Percentiles rank a stretch among this genome's conserved stretches.
phyloP scores from a whole-genome alignment of 23 red algal species.

The Cyanidioschyzon merolae region DNA sequence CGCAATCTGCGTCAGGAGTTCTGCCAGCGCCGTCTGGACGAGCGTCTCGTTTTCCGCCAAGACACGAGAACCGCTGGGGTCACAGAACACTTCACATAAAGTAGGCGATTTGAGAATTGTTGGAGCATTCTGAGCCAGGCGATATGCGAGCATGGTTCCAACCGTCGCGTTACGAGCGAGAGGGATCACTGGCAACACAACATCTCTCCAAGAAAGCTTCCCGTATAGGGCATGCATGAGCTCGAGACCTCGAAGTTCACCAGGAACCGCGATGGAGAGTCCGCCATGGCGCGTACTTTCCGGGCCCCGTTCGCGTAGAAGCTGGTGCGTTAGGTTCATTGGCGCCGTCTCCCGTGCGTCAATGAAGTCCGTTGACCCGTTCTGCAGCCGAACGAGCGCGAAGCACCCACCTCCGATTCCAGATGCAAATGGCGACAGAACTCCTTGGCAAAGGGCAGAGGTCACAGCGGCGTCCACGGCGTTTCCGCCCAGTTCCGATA shows the following conservation, averaged over 20 bases:
- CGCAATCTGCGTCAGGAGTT: conserved; percentile 43
- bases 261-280: conserved; percentile 69
- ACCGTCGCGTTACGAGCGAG: conserved; percentile 57
- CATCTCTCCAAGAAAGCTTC: conserved; percentile 36
- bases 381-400: conserved; percentile 24
- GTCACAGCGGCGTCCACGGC: conserved; percentile 81
- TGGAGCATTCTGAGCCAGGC: conserved; percentile 50
- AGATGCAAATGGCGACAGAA: conserved; percentile 77
- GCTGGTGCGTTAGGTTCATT: conserved; percentile 19
- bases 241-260: conserved; percentile 66
- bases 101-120: conserved; percentile 43
- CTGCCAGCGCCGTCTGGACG: conserved; percentile 30
- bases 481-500: conserved; percentile 59
- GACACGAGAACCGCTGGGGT: conserved; percentile 17
- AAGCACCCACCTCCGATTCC: conserved; percentile 79
- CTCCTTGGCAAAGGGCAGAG: conserved; percentile 76
- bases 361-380: conserved; percentile 27
- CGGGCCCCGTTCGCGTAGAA: background rate
- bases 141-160: conserved; percentile 37
- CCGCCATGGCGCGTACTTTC: conserved; percentile 29
- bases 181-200: conserved; percentile 47
- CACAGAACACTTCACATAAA: conserved; percentile 34
- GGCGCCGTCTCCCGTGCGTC: conserved; percentile 86
- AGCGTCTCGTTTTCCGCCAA: conserved; percentile 55
- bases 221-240: conserved; percentile 46